These are phyloP conservation scores for Pseudodiploospora longispora DNA, from an alignment of 2,329 filamentous ascomycete species.

Conservation along the genomic window DNA sequence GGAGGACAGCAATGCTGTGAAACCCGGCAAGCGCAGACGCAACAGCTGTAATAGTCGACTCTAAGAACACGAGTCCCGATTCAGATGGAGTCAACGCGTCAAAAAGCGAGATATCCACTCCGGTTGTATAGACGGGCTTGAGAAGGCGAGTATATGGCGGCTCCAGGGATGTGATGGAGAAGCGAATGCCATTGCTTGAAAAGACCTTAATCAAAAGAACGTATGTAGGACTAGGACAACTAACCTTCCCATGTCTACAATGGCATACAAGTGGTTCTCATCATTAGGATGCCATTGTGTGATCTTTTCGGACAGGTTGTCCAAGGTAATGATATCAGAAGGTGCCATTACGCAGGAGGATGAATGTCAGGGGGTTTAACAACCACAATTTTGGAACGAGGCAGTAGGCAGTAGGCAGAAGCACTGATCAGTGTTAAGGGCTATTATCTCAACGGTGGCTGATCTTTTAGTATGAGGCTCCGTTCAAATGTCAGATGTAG, in stretches of 20 bases:
- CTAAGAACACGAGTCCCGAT: constrained; percentile 34
- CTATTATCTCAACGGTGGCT: no score
- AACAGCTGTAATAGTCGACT: constrained; percentile 56
- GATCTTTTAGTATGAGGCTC: no score
- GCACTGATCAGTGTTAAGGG: no score
- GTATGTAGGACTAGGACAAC: constrained; percentile 7
- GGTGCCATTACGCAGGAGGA: constrained; percentile 18
- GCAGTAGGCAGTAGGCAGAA: no score
- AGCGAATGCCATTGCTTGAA: constrained; percentile 79
- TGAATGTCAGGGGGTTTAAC: neutral
- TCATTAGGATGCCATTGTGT: constrained; percentile 39
- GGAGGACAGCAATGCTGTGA: constrained; percentile 59
- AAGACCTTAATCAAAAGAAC: constrained; percentile 5
- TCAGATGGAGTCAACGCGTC: constrained; percentile 59
- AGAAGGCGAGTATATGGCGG: constrained; percentile 64
- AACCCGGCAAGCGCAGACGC: constrained; percentile 61
- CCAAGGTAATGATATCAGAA: constrained; percentile 41
- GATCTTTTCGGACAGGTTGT: constrained; percentile 41
- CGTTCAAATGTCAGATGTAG: no score
- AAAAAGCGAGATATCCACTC: constrained; percentile 77
- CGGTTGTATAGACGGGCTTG: constrained; percentile 68
- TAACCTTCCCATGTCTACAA: constrained; percentile 55
- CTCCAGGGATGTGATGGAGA: constrained; percentile 77
- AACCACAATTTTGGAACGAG: neutral
- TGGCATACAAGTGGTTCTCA: constrained; percentile 43